These are phyloP conservation scores for Cucurbita maxima DNA, from an alignment of 306 rosid species.

Conservation along the genomic window DNA sequence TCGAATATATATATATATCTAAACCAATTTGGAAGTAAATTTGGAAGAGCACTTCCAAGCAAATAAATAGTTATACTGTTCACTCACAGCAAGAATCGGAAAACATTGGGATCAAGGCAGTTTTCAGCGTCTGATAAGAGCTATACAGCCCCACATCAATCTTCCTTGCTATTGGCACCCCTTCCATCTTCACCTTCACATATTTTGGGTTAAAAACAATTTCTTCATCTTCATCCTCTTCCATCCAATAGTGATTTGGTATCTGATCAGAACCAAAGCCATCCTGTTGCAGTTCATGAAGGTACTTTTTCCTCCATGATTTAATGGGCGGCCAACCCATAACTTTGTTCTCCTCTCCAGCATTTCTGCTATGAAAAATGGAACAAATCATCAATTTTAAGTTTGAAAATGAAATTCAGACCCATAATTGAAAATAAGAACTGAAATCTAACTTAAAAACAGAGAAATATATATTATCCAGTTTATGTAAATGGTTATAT, in stretches of 20 bases:
- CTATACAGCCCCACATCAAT: slow-evolving; percentile 37
- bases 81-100: slow-evolving; percentile 22
- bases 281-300: slow-evolving; percentile 14
- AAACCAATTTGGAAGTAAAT: neutral
- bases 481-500: neutral
- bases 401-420: neutral
- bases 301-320: slow-evolving; percentile 55
- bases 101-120: slow-evolving; percentile 43
- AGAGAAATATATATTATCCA: neutral
- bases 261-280: neutral
- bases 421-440: neutral
- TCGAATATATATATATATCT: too few species aligned
- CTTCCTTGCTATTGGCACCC: slow-evolving; percentile 52
- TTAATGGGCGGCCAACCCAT: slow-evolving; percentile 95
- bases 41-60: neutral
- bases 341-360: slow-evolving; percentile 20
- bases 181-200: slow-evolving; percentile 87
- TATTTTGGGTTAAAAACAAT: slow-evolving; percentile 19
- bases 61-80: neutral
- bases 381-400: neutral
- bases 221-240: slow-evolving; percentile 17
- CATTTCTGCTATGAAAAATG: slow-evolving; percentile 12
- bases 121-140: slow-evolving; percentile 42
- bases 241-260: neutral
- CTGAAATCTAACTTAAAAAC: neutral